These are phyloP conservation scores for Colletotrichum cereale DNA, from an alignment of 2,329 filamentous ascomycete species.

Conservation along the genomic window DNA sequence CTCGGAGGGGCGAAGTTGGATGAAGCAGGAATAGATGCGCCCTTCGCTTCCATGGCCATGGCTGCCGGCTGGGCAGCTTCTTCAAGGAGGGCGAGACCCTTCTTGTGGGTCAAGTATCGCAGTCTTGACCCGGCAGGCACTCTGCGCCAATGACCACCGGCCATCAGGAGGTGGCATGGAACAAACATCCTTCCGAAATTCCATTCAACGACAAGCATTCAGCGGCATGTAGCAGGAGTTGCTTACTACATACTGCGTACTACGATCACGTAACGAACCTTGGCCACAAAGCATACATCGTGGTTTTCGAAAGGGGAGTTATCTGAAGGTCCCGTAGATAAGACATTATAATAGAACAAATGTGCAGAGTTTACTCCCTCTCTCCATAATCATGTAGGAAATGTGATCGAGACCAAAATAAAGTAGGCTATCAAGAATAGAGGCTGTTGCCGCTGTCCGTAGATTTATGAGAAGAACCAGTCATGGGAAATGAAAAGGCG, in stretches of 20 bases:
- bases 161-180: background rate
- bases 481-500: background rate
- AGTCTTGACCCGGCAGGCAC: background rate
- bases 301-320: background rate
- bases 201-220: background rate
- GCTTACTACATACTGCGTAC: background rate
- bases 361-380: fast-evolving
- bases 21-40: background rate
- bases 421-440: background rate
- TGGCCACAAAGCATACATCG: background rate
- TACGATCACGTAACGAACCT: background rate
- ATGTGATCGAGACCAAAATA: no score
- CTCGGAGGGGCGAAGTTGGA: slow-evolving; percentile 11
- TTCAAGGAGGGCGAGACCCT: background rate
- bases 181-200: background rate
- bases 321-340: background rate
- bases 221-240: no score
- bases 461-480: background rate
- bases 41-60: background rate
- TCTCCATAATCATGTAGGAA: background rate
- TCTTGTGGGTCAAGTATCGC: background rate
- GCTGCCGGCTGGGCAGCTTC: background rate
- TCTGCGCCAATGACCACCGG: no score
- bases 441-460: background rate
- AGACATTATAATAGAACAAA: background rate